Conservation (phyloP, 352 stramenopile species). For the Blastocystis sp. region DNA sequence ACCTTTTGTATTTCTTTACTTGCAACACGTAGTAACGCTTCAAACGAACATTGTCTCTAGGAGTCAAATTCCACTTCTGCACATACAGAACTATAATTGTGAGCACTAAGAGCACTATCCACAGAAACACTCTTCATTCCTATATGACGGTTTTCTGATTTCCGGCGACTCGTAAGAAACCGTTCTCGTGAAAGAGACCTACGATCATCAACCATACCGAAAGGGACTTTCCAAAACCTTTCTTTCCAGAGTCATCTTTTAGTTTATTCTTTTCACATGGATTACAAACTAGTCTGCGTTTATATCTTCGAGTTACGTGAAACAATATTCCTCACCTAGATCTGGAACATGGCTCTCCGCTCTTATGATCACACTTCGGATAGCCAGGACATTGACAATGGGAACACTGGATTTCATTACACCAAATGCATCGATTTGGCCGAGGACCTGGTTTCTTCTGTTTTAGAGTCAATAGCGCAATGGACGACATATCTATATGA, state of each 20-base stretch:
- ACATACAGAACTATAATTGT: background rate
- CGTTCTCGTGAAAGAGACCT: slow-evolving; percentile 35
- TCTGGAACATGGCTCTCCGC: slow-evolving; percentile 10
- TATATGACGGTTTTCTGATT: background rate
- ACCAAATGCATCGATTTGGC: slow-evolving; percentile 56
- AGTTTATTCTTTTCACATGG: slow-evolving; percentile 62
- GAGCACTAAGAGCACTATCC: background rate
- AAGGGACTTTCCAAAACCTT: background rate
- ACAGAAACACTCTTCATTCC: slow-evolving; percentile 18
- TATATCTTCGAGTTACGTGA: slow-evolving; percentile 16
- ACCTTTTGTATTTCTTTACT: background rate
- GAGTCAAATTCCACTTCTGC: background rate
- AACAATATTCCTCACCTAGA: background rate
- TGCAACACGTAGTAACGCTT: background rate
- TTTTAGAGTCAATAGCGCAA: background rate
- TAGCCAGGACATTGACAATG: slow-evolving; percentile 58
- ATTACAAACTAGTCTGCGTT: slow-evolving; percentile 45
- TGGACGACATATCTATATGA: background rate
- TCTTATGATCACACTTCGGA: slow-evolving; percentile 49
- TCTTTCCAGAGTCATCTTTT: slow-evolving; percentile 46
- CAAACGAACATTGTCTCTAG: slow-evolving; percentile 43
- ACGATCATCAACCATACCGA: background rate
- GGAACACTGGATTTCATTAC: slow-evolving; percentile 44
- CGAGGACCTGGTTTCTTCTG: slow-evolving; percentile 48
- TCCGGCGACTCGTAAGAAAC: background rate